Evolutionary conservation across 805 yeast genomes (phyloP), one percentile per base, ranked within the genome.

Genomic region (Suhomyces vadensis): DNA sequence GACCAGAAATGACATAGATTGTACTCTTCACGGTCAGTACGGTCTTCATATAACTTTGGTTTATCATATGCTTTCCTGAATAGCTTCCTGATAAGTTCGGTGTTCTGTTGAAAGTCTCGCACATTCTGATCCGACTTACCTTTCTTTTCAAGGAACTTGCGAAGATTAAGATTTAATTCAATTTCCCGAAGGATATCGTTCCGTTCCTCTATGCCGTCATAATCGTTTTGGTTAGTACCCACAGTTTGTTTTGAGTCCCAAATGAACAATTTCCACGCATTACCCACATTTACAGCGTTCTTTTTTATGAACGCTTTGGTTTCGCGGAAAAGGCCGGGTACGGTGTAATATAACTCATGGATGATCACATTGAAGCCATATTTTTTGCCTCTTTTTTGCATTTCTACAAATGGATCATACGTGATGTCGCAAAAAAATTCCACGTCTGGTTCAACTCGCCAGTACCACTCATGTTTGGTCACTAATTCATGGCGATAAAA

Each of bases 371-470:
- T 88, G 63, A 87, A 94, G 0, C 96, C 98, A 58, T 91, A 91
- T 53, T 76, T 78, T 64, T 91, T 91, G 36, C 79, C 77, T 46
- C 60, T 57, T 39, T 69, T 71, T 40, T 78, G 78, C 97, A 92
- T 89, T 55, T 85, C 88, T 11, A 75, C 53, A 58, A 92, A 94
- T 10, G 97, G 96, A 65, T 92, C 98, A 65, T 91, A 89, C 0
- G 96, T 85, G 43, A 90, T 64, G 62, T 92, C 97, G 65, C 99
- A 92, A 61, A 75, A 89, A 59, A 88, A 89, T 52, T 87, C 83
- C 31, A 92, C 94, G 51, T 85, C 85, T 3, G 98, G 98, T 63
- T 94, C 99, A 9, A 94, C 89, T 44, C 98, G 75, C 97, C 97
- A 91, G 66, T 90, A 92, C 95, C 96, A 92, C 49, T 90, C 89